A percentile compares a stretch with the other conserved stretches of the same genome.
These are phyloP conservation scores for Dictyostelium intermedium DNA, from an alignment of 78 protist genomes.

Conservation along the genomic window DNA sequence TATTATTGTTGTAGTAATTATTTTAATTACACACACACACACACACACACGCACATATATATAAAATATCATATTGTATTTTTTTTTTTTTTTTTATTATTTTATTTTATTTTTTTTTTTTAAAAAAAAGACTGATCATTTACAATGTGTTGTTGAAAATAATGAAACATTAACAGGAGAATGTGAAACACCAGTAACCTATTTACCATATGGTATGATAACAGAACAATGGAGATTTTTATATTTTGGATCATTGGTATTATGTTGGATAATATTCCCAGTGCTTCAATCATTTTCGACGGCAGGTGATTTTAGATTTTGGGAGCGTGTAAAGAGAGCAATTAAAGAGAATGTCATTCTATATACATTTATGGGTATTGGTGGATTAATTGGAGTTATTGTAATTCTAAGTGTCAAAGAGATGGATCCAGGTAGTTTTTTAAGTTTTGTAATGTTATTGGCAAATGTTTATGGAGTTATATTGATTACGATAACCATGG, in stretches of 20 bases:
- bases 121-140: constrained; percentile 28
- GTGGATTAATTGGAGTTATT: constrained; percentile 7
- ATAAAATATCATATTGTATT: too few relatives aligned
- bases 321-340: constrained; percentile 26
- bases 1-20: too few relatives aligned
- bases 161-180: not conserved
- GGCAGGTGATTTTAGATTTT: constrained; percentile 64
- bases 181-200: constrained; percentile 51
- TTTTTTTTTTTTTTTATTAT: too few relatives aligned
- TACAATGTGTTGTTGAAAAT: constrained; percentile 7
- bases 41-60: too few relatives aligned
- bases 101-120: not conserved
- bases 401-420: not conserved
- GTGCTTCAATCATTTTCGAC: constrained; percentile 41
- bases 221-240: constrained; percentile 34
- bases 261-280: constrained; percentile 62
- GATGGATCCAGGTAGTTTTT: not conserved
- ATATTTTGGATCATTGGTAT: constrained; percentile 67
- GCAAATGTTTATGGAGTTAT: constrained; percentile 61
- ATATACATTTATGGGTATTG: constrained; percentile 58
- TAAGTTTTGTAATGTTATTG: not conserved
- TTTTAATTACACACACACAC: too few relatives aligned
- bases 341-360: constrained; percentile 55
- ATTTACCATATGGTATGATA: constrained; percentile 31
- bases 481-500: constrained; percentile 38